Percentiles rank a stretch among this genome's conserved stretches.
phyloP scores from a whole-genome alignment of 768 basidiomycete genomes.

The Collybia sp. region DNA sequence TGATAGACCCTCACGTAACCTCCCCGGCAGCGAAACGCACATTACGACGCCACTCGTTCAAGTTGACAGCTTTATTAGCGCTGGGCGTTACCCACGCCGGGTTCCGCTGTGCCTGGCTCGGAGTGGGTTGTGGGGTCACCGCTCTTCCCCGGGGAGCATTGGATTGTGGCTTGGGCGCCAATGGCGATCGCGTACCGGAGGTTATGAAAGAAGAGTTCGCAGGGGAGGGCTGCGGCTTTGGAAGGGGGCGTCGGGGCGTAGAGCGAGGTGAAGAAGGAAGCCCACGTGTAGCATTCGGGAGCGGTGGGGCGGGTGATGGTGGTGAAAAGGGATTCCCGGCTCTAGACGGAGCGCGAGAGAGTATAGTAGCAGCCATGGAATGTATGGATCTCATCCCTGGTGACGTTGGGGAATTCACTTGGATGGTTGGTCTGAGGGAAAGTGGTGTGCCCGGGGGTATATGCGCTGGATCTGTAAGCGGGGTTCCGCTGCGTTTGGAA shows the following conservation, averaged over 20 bases:
- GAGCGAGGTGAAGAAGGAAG: constrained; percentile 20
- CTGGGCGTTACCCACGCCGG: too few relatives aligned
- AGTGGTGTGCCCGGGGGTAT: constrained; percentile 7
- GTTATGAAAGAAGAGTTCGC: neutral
- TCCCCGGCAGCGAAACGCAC: too few relatives aligned
- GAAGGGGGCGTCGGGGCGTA: constrained; percentile 9
- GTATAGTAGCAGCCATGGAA: constrained; percentile 11
- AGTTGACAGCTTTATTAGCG: too few relatives aligned
- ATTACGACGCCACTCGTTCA: too few relatives aligned
- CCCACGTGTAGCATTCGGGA: constrained; percentile 10
- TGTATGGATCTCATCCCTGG: constrained; percentile 9
- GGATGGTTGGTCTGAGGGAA: constrained; percentile 4
- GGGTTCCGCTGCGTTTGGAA: neutral
- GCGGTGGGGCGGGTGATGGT: constrained; percentile 19
- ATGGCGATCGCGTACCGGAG: neutral
- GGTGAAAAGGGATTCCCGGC: constrained; percentile 6
- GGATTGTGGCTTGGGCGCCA: too few relatives aligned
- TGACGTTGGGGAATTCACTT: constrained; percentile 4
- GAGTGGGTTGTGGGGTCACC: too few relatives aligned
- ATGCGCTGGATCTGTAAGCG: neutral
- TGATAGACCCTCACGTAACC: too few relatives aligned
- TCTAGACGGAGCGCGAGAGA: neutral
- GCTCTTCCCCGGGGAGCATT: too few relatives aligned
- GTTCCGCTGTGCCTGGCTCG: too few relatives aligned
- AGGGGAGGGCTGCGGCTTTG: constrained; percentile 15